Percentiles rank a stretch among this genome's conserved stretches.
Evolutionary conservation across 495 filamentous ascomycete genomes (phyloP).

Genomic region (Hyphodiscus hymeniophilus): DNA sequence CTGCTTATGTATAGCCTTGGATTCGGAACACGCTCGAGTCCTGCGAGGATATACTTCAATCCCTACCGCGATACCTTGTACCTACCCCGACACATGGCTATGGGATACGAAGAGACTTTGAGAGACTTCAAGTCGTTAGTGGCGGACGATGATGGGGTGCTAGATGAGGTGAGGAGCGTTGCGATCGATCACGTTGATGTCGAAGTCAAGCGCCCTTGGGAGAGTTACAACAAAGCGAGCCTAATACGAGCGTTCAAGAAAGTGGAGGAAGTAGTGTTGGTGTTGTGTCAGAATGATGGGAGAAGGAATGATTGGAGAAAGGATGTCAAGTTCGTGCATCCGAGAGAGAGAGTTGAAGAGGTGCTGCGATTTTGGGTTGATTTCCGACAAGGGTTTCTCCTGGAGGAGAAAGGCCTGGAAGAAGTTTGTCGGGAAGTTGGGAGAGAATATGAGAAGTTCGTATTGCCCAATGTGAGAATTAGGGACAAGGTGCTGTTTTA

Average conservation of each 20-base stretch:
- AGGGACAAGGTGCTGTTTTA: not conserved
- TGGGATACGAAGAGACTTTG: conserved; percentile 39
- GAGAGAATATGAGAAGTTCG: conserved; percentile 11
- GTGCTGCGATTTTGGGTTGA: conserved; percentile 16
- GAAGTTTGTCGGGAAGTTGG: conserved; percentile 10
- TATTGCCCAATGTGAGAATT: conserved; percentile 11
- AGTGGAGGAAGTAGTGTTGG: conserved; percentile 32
- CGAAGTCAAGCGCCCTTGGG: conserved; percentile 41
- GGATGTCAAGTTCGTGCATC: conserved; percentile 8
- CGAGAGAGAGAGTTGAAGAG: conserved; percentile 10
- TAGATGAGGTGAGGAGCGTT: conserved; percentile 18
- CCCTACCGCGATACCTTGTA: conserved; percentile 39
- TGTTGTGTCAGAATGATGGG: conserved; percentile 11
- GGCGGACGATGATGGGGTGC: not conserved
- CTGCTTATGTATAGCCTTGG: conserved; percentile 30
- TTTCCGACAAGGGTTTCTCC: conserved; percentile 16
- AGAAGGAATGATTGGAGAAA: not conserved
- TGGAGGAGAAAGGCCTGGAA: conserved; percentile 15
- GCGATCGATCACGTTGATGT: conserved; percentile 41
- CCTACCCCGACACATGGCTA: conserved; percentile 33
- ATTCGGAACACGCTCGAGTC: conserved; percentile 29
- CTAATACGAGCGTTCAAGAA: conserved; percentile 34
- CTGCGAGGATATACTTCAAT: conserved; percentile 34
- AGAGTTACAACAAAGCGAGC: conserved; percentile 42
- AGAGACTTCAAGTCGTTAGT: conserved; percentile 28